Percentiles rank a stretch among this genome's conserved stretches.
phyloP scores from a whole-genome alignment of 345 rosid genomes.

The Aquilaria malaccensis region DNA sequence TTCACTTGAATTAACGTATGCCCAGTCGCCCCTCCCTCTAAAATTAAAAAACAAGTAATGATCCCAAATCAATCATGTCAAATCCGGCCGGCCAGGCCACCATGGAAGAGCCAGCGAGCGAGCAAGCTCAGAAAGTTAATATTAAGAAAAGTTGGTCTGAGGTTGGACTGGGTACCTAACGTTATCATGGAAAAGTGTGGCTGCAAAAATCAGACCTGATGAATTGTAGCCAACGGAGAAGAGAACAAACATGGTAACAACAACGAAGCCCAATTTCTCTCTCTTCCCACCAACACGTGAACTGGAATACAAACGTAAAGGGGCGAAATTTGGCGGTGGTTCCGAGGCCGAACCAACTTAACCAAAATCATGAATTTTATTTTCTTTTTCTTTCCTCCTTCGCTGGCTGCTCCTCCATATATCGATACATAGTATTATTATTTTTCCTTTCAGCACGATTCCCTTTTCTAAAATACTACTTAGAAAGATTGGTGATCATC shows the following conservation, averaged over 20 bases:
- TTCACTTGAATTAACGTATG: neutral
- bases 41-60: no score
- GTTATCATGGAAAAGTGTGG: constrained; percentile 23
- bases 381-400: neutral
- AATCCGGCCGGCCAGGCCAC: no score
- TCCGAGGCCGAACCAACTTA: constrained; percentile 29
- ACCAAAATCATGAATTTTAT: neutral
- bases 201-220: constrained; percentile 27
- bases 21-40: neutral
- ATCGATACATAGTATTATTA: no score
- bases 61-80: no score
- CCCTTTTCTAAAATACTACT: no score
- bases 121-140: neutral
- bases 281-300: constrained; percentile 63
- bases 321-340: constrained; percentile 45
- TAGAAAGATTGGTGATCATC: neutral
- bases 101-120: neutral
- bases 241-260: constrained; percentile 55
- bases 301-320: constrained; percentile 16
- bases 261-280: constrained; percentile 22
- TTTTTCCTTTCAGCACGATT: no score
- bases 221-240: constrained; percentile 31
- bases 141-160: no score
- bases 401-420: no score
- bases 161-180: constrained; percentile 1